Evolutionary conservation across 352 stramenopile species (phyloP), one percentile per base, ranked within the genome.

Genomic region (Phytophthora sp.): DNA sequence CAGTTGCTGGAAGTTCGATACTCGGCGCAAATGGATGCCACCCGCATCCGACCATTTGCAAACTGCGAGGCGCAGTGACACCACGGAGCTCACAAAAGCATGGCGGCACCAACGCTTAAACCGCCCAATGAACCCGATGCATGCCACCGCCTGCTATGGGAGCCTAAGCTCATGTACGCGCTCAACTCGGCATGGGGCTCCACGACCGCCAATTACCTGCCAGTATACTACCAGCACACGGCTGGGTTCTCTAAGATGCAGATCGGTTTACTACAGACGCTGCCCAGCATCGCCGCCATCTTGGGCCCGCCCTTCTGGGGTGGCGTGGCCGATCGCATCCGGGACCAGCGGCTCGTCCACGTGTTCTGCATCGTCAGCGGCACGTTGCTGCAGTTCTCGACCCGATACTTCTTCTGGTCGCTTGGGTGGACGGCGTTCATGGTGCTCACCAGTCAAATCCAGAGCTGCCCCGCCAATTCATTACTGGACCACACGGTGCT

Each of bases 151-250:
- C 55, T 57, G 23, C 52, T 77, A 50, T 80, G 77, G 76, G 72
- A 85, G 36, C 74, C 82, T 61, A 94, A 92, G 67, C 63, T 73
- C 66, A 83, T 90, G 80, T 92, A 92, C 69, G 74, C 72, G 31
- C 49, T 92, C 47, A 86, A 73, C 63, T 82, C 66, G 21, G 74
- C 75, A 50, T 84, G 73, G 52, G 60, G 74, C 26, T 90, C 80
- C 61, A 82, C 85, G 24, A 69, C 84, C 46, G 58, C 75, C 60
- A 91, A 92, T 73, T 92, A 83, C 57, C 55, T 94, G 49, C 74
- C 86, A 4, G 80, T 91, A 9, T 91, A 84, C 67, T 90, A 78
- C 71, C 71, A 90, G 55, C 66, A 89, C 66, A 82, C 71, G 21
- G 71, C 73, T 4, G 45, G 62, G 18, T 89, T 89, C 64, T 79